Conservation (phyloP, 1,139 yeast genomes). For the Pichia sp. region DNA sequence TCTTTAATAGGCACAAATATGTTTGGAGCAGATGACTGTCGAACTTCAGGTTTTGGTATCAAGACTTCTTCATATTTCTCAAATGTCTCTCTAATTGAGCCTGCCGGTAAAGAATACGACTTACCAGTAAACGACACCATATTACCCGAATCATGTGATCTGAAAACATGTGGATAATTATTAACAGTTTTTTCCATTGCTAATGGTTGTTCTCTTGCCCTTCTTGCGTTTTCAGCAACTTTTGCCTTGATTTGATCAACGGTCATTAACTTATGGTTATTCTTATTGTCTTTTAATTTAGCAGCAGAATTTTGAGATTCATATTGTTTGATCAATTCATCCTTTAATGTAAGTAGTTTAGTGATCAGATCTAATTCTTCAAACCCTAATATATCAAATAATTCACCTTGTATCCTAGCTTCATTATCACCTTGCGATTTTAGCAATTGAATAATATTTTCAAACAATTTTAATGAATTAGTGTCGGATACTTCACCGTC, state of each 20-base stretch:
- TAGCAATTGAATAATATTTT: conserved; percentile 29
- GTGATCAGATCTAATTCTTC: conserved; percentile 78
- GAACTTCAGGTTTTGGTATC: conserved; percentile 64
- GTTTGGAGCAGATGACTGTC: conserved; percentile 43
- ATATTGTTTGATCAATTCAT: conserved; percentile 20
- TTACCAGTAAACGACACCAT: conserved; percentile 75
- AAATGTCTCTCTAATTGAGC: conserved; percentile 62
- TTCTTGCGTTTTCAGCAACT: conserved; percentile 47
- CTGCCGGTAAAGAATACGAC: conserved; percentile 70
- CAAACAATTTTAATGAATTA: conserved; percentile 22
- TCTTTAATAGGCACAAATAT: conserved; percentile 52
- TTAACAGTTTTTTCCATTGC: conserved; percentile 41
- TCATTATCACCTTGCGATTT: conserved; percentile 37
- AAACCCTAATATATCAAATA: conserved; percentile 77
- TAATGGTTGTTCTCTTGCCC: conserved; percentile 45
- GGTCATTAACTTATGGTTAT: conserved; percentile 35
- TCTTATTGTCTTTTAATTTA: not conserved
- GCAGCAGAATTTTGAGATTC: conserved; percentile 5
- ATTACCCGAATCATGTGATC: conserved; percentile 60
- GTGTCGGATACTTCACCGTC: conserved; percentile 2
- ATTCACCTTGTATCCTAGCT: conserved; percentile 56
- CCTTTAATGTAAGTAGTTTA: conserved; percentile 50
- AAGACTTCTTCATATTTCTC: conserved; percentile 70
- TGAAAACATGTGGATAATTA: conserved; percentile 82
- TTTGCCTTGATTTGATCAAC: conserved; percentile 54